Evolutionary conservation across 2,329 filamentous ascomycete genomes (phyloP), one percentile per base, ranked within the genome.

Genomic region (Alternaria burnsii): DNA sequence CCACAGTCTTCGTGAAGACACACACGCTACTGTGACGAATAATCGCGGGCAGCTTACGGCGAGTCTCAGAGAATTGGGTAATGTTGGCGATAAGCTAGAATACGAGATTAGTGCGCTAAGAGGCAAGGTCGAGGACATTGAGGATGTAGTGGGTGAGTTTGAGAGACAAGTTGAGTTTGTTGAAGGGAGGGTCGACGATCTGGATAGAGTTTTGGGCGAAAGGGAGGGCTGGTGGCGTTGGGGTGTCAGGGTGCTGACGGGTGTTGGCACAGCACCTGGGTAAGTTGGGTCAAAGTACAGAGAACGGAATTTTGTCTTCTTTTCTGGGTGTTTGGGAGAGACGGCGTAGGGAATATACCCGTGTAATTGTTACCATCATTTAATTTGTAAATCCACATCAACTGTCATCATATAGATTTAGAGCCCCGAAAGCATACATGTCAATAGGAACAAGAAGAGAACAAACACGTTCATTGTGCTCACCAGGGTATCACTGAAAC

Each of bases 101-200:
- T 98, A 98, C 78, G 94, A 97, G 81, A 89, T 97, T 62, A 87
- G 90, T 61, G 88, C 89, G 16, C 82, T 98, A n/a, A 84, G 88
- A 50, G 88, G 89, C 48, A 93, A 93, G 71, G 90, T 97, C 10
- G 86, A 91, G 70, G 94, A 98, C 73, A 91, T 97, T 9, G 93
- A 97, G 73, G 91, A 93, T 62, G 91, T 91, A 1, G 88, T 97
- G 0, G 82, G 81, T 11, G 90, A 93, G 62, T 96, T 97, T 76
- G 91, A 94, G 77, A 84, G 87, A 50, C 91, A 94, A 76, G 79
- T 83, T 5, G 66, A 71, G 30, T 71, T 71, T 56, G 78, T 83
- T 5, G 82, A 84, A 63, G 74, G 74, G 14, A 71, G 79, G 52
- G 78, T 81, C 0, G 62, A 86, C 46, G 89, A 82, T 55, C 57